Percentiles rank a stretch among this genome's conserved stretches.
Evolutionary conservation across 2,329 filamentous ascomycete species (phyloP).

Genomic region (Lasiodiplodia citricola): DNA sequence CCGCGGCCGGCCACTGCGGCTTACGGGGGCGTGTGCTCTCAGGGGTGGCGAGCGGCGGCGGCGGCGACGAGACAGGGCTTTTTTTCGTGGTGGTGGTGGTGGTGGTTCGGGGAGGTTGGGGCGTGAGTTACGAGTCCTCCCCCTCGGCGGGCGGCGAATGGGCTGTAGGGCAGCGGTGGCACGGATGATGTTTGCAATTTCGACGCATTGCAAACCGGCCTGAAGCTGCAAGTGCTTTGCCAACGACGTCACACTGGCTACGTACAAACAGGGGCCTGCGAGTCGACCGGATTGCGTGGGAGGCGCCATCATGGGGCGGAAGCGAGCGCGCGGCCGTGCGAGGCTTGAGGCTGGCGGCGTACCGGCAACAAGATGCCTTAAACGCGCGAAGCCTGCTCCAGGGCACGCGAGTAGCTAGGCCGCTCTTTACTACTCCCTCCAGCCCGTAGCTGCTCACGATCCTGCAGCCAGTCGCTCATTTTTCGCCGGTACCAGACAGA

Average conservation of each 20-base stretch:
- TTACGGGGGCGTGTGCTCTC: neutral
- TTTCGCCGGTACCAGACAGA: neutral
- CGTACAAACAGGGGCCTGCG: slow-evolving; percentile 4
- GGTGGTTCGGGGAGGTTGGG: neutral
- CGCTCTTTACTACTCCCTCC: neutral
- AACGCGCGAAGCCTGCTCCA: slow-evolving; percentile 1
- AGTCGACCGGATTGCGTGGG: slow-evolving; percentile 2
- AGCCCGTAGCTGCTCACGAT: neutral
- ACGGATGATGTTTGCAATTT: slow-evolving; percentile 20
- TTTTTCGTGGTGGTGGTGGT: neutral
- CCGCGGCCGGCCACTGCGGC: neutral
- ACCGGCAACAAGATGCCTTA: neutral
- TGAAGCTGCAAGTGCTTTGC: slow-evolving; percentile 13
- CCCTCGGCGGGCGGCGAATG: neutral
- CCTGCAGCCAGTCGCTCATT: slow-evolving; percentile 1
- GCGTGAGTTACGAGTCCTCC: neutral
- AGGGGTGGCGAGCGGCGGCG: neutral
- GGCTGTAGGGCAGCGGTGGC: slow-evolving; percentile 4
- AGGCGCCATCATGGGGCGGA: slow-evolving; percentile 2
- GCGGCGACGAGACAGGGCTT: neutral
- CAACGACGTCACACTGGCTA: slow-evolving; percentile 14
- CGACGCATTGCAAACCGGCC: slow-evolving; percentile 15
- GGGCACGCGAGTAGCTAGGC: neutral
- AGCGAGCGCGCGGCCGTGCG: slow-evolving; percentile 14
- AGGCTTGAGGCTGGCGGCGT: neutral